Percentiles rank a stretch among this genome's conserved stretches.
These are phyloP conservation scores for Arachis stenosperma DNA, from an alignment of 306 rosid genomes.

Conservation along the genomic window DNA sequence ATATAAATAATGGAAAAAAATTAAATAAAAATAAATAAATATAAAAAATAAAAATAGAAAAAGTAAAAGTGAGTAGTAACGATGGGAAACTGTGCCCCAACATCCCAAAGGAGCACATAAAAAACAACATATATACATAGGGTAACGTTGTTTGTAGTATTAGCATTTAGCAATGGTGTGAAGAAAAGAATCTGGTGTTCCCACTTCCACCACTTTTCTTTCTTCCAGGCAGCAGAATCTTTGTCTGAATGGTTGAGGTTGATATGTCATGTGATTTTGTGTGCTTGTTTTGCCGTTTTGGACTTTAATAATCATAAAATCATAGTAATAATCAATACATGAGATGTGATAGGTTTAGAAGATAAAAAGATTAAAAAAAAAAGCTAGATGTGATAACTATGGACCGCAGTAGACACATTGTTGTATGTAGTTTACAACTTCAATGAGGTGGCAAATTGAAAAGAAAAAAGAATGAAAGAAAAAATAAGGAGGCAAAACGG, in stretches of 20 bases:
- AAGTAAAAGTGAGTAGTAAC: conserved; percentile 37
- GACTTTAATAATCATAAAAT: conserved; percentile 36
- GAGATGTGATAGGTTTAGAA: conserved; percentile 21
- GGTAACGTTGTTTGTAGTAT: conserved; percentile 38
- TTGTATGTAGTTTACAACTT: conserved; percentile 15
- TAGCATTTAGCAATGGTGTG: conserved; percentile 39
- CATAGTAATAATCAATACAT: conserved; percentile 10
- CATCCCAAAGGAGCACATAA: conserved; percentile 8
- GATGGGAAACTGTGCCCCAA: conserved; percentile 60
- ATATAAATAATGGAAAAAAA: no score
- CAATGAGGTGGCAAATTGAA: not conserved
- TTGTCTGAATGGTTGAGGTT: conserved; percentile 48
- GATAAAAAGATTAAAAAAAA: not conserved
- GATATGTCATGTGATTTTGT: conserved; percentile 41
- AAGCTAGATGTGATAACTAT: conserved; percentile 9
- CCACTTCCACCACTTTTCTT: conserved; percentile 32
- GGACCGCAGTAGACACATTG: not conserved
- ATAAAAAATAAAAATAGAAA: not conserved
- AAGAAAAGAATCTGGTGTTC: conserved; percentile 67
- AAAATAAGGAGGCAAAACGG: no score
- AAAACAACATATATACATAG: conserved; percentile 26
- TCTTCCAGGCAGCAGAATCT: conserved; percentile 42
- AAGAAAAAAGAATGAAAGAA: not conserved
- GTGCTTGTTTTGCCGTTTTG: conserved; percentile 1
- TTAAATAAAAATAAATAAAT: not conserved